Evolutionary conservation across 352 stramenopile genomes (phyloP), one percentile per base, ranked within the genome.

Genomic region (Globisporangium spinosum): DNA sequence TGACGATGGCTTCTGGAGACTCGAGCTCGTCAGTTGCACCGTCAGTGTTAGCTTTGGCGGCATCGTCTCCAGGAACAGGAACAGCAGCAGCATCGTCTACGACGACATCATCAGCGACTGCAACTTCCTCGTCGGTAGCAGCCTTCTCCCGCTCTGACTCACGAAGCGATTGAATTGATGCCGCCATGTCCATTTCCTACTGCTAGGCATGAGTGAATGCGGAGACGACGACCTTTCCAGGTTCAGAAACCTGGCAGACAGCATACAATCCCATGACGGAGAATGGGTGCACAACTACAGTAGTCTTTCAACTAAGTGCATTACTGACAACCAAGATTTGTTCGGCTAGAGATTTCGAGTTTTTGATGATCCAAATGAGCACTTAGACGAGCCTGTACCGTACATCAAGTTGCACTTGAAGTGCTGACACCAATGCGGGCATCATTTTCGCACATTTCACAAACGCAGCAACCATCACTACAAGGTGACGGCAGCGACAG

Each of bases 1-100:
- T 62, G n/a, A 79, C 64, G 8, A 23, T 15, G 8, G 43, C 27
- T 58, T 29, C 55, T 27, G 38, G 15, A n/a, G 32, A 25, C 29
- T 27, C n/a, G 5, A 17, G 22, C 5, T 22, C n/a, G 12, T 17
- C 51, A 1, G 27, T 6, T 9, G 15, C 43, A 23, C 65, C 58
- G 47, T 25, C 53, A 45, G 6, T 23, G 27, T 60, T 64, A n/a
- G n/a, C 40, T 13, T 20, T 29, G 13, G 4, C 47, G 29, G 10
- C 61, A 12, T 10, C 61, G 29, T 59, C 61, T 13, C 17, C 25
- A 2, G 15, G 56, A 22, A 6, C 15, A 32, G 49, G 6, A 32
- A 10, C 22, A 57, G 23, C 22, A 32, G 49, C 12, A 57, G 10
- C n/a, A 10, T 57, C 8, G 22, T 27, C 49, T 57, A 9, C 2